Evolutionary conservation across 305 asterid species (phyloP).

Genomic region (Caryopteris hybrid): DNA sequence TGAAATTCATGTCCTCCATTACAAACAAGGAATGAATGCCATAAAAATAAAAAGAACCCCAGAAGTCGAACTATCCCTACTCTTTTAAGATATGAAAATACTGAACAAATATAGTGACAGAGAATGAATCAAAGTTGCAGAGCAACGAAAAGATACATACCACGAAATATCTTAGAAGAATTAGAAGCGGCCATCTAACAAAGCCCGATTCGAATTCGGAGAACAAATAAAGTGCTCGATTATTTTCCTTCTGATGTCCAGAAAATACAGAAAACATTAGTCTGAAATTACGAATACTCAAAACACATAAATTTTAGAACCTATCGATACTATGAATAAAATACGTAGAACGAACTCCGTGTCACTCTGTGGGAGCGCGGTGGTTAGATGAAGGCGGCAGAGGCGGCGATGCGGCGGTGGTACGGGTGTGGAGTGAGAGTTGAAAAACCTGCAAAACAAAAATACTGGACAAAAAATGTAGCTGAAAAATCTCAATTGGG

Average conservation of each 20-base stretch:
- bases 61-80: not conserved
- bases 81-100: not conserved
- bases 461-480: not conserved
- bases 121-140: not conserved
- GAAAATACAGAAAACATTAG: slow-evolving; percentile 7
- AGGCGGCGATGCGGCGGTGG: slow-evolving; percentile 11
- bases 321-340: not conserved
- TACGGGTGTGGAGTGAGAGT: not conserved
- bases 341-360: not conserved
- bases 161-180: slow-evolving; percentile 31
- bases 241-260: slow-evolving; percentile 1
- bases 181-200: slow-evolving; percentile 39
- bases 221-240: not conserved
- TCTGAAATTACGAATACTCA: not conserved
- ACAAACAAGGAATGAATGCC: not conserved
- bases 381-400: slow-evolving; percentile 10
- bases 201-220: slow-evolving; percentile 2
- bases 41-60: not conserved
- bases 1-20: not conserved
- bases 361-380: not conserved
- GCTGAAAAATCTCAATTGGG: not conserved
- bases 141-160: slow-evolving; percentile 8
- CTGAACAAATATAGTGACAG: not conserved
- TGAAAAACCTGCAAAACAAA: not conserved
- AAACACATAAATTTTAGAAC: not conserved